Percentiles rank a stretch among this genome's conserved stretches.
phyloP scores from a whole-genome alignment of 208 protist species.

The Crithidia brevicula region DNA sequence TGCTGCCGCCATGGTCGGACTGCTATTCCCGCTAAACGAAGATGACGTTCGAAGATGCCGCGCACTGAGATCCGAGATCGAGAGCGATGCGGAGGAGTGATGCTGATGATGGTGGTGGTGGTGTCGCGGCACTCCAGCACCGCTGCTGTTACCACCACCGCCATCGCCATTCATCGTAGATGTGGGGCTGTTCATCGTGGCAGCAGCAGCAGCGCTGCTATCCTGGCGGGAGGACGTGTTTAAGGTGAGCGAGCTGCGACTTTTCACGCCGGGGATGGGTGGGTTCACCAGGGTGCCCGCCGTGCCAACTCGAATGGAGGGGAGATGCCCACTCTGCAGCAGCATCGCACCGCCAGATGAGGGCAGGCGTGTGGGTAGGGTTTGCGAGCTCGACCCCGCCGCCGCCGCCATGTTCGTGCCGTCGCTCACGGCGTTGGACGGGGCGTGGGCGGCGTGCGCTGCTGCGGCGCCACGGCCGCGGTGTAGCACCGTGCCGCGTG shows the following conservation, averaged over 20 bases:
- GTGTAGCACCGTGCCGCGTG: slow-evolving; percentile 14
- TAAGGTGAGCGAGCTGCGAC: neutral
- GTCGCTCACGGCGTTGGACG: neutral
- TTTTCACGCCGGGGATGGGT: slow-evolving; percentile 3
- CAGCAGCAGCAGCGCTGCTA: neutral
- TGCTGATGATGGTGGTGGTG: slow-evolving; percentile 24
- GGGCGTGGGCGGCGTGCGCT: slow-evolving; percentile 1
- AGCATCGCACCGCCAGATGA: neutral
- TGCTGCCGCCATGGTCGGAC: neutral
- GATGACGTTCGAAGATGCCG: slow-evolving; percentile 4
- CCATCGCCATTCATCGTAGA: neutral
- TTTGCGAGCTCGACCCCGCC: neutral
- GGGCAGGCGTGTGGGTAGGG: neutral
- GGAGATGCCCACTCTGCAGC: neutral
- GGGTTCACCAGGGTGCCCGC: slow-evolving; percentile 11
- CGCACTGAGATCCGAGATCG: neutral
- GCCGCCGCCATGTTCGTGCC: neutral
- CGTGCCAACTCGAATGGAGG: slow-evolving; percentile 10
- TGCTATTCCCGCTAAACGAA: slow-evolving; percentile 4
- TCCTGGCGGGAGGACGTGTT: neutral
- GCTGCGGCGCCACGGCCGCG: slow-evolving; percentile 24
- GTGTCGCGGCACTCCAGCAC: slow-evolving; percentile 9
- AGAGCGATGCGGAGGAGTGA: neutral
- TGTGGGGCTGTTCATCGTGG: neutral
- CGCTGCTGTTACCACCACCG: neutral